Evolutionary conservation across 2,329 filamentous ascomycete species (phyloP), one percentile per base, ranked within the genome.

Genomic region (Teratosphaeria epicoccoides): DNA sequence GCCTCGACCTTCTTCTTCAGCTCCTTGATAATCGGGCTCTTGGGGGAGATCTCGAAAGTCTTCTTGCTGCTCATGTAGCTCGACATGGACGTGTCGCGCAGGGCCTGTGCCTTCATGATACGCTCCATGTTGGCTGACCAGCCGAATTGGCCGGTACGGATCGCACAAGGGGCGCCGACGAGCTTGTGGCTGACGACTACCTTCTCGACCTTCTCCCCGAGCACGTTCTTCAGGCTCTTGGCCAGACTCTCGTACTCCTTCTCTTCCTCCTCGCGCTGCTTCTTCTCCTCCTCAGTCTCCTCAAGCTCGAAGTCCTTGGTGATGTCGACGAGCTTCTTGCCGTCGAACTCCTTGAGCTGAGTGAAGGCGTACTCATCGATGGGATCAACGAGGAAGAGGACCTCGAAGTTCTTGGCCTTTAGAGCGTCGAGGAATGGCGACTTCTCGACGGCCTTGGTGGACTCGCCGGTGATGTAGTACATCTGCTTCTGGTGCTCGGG

Each of bases 11-110:
- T 98, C 79, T 86, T 89, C 88, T 94, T 96, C 69, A 98, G 85
- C 82, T 97, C 93, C 84, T 95, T 87, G 80, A 98, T 84, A 75
- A 98, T 98, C 61, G 88, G 71, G 66, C 88, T 95, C 82, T 93
- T 91, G 73, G 93, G 93, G n/a, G 93, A 97, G 76, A 98, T 97
- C 81, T 98, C 93, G 65, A 98, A 97, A 26, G 93, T 98, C 88
- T 98, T 98, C 90, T 98, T 98, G 72, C 91, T 97, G 62, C 88
- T 94, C 93, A 98, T 98, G 87, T 98, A 98, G 66, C 88, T 95
- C 76, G 83, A 88, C 93, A 98, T 98, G 68, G 90, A 96, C 64
- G 93, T 98, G 79, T 98, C 93, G 78, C 93, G 93, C 68, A 98
- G 91, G 69, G 93, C 93, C 81, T 98, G 93, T 24, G 93, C 93